Percentiles rank a stretch among this genome's conserved stretches.
Conservation (phyloP, 2,329 filamentous ascomycete genomes). For the Herpotrichia juniperi region DNA sequence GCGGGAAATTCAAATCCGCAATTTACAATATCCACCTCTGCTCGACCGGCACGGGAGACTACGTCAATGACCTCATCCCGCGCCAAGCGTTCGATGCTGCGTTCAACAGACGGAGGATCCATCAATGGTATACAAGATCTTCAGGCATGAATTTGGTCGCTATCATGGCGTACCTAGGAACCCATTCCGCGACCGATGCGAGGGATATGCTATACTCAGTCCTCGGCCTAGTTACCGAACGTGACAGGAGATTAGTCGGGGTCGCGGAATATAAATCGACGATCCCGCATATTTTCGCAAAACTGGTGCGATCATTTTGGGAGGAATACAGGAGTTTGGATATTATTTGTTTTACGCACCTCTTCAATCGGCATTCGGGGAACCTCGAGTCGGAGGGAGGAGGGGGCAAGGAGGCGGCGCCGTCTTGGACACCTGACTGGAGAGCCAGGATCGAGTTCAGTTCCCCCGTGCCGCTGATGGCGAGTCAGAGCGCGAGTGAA, state of each 20-base stretch:
- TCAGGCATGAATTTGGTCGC: slow-evolving; percentile 29
- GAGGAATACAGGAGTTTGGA: slow-evolving; percentile 27
- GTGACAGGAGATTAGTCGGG: slow-evolving; percentile 29
- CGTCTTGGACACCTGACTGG: slow-evolving; percentile 39
- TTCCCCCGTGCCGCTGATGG: slow-evolving; percentile 41
- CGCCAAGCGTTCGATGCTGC: slow-evolving; percentile 31
- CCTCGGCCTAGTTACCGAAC: slow-evolving; percentile 30
- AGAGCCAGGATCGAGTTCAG: slow-evolving; percentile 27
- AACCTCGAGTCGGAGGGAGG: slow-evolving; percentile 10
- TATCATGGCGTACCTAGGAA: slow-evolving; percentile 35
- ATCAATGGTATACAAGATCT: slow-evolving; percentile 28
- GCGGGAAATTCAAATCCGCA: slow-evolving; percentile 32
- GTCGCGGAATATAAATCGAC: slow-evolving; percentile 28
- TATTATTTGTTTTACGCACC: slow-evolving; percentile 37
- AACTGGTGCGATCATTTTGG: slow-evolving; percentile 37
- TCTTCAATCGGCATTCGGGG: slow-evolving; percentile 31
- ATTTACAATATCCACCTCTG: slow-evolving; percentile 39
- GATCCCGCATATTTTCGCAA: slow-evolving; percentile 27
- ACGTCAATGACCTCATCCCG: slow-evolving; percentile 31
- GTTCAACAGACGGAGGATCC: slow-evolving; percentile 36
- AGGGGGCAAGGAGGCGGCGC: slow-evolving; percentile 13
- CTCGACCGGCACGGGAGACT: slow-evolving; percentile 14
- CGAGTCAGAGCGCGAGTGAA: slow-evolving; percentile 35
- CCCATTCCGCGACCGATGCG: slow-evolving; percentile 33
- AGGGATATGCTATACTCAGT: slow-evolving; percentile 38